phyloP scores from a whole-genome alignment of 2,329 filamentous ascomycete species.

The Ceratocystis alfenasii region DNA sequence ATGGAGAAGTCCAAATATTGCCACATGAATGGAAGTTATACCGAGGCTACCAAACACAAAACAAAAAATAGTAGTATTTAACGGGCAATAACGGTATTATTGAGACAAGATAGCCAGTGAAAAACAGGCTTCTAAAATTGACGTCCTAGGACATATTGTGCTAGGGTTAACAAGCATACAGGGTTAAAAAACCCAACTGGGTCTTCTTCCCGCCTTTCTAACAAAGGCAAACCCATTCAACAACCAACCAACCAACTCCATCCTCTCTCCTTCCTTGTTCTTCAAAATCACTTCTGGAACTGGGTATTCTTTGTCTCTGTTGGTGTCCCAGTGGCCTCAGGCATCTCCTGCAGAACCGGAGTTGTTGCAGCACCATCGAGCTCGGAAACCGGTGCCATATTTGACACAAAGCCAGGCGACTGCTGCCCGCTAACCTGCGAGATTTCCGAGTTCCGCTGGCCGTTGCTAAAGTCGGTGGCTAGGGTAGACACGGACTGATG shows the following conservation, averaged over 20 bases:
- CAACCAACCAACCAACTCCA: not conserved
- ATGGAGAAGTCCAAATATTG: not conserved
- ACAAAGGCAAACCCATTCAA: not conserved
- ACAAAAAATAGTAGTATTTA: not conserved
- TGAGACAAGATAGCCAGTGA: not conserved
- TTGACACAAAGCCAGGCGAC: conserved; percentile 3
- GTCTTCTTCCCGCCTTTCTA: not conserved
- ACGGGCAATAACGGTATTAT: not conserved
- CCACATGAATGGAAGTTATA: not conserved
- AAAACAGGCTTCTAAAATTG: not conserved
- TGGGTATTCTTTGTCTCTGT: not conserved
- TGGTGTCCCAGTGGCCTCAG: not conserved
- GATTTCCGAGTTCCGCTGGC: not conserved
- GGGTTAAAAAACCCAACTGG: not conserved
- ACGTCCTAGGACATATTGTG: not conserved
- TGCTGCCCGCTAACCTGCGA: not conserved
- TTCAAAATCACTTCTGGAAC: not conserved
- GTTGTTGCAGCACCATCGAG: not conserved
- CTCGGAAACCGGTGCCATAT: not conserved
- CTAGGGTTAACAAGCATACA: not conserved
- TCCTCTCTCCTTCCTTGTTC: not conserved
- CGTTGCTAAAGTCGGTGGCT: not conserved
- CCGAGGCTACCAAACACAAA: not conserved
- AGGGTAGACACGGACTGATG: conserved; percentile 5
- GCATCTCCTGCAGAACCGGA: conserved; percentile 11